phyloP scores from a whole-genome alignment of 371 early-diverging fungal genomes.

The Rhizopus microsporus region DNA sequence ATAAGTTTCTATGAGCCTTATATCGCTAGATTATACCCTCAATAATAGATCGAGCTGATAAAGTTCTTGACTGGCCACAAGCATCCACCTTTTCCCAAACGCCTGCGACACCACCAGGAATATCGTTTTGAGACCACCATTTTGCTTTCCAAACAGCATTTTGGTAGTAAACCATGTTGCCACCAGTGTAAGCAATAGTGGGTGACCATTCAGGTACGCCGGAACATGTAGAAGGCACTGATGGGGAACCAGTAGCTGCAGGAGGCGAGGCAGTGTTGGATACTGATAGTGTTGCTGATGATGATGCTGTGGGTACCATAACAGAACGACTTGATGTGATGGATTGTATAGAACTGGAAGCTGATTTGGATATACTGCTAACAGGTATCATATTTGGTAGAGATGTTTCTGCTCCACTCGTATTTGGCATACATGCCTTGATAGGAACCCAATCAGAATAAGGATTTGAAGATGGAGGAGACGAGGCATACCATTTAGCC shows the following conservation, averaged over 20 bases:
- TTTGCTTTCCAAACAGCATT: slow-evolving; percentile 41
- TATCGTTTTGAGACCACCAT: slow-evolving; percentile 57
- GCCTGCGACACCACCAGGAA: slow-evolving; percentile 32
- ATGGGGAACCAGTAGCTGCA: slow-evolving; percentile 21
- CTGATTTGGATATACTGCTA: background rate
- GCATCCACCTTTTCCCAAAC: slow-evolving; percentile 32
- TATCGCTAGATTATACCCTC: background rate
- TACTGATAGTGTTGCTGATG: no score
- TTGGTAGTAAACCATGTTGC: slow-evolving; percentile 36
- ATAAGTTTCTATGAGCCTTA: background rate
- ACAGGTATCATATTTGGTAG: background rate
- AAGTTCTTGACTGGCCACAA: slow-evolving; percentile 10
- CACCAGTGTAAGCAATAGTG: slow-evolving; percentile 23
- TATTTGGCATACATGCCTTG: background rate
- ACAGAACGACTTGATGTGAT: background rate
- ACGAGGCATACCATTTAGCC: slow-evolving; percentile 42
- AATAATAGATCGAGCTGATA: background rate
- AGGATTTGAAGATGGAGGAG: slow-evolving; percentile 21
- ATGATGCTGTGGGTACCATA: no score
- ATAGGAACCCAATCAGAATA: slow-evolving; percentile 33
- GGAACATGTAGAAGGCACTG: slow-evolving; percentile 24
- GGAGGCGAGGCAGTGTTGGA: slow-evolving; percentile 5
- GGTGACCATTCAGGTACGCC: slow-evolving; percentile 27
- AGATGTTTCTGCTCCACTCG: background rate
- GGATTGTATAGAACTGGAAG: background rate